Percentiles rank a stretch among this genome's conserved stretches.
phyloP scores from a whole-genome alignment of 2,329 filamentous ascomycete genomes.

The Didymella exigua region DNA sequence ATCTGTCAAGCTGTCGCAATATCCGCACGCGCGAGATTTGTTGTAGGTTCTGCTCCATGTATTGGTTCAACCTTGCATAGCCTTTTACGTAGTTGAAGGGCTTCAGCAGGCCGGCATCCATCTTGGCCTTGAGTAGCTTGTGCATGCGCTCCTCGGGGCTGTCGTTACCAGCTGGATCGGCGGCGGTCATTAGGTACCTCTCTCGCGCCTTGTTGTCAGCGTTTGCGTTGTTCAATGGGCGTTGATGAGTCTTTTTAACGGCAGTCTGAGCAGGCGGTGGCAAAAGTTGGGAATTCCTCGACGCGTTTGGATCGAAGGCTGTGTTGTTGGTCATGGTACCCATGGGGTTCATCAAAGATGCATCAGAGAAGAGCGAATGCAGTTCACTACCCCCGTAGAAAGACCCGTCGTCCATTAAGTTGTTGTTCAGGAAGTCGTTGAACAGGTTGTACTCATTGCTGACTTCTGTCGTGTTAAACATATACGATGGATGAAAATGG shows the following conservation, averaged over 20 bases:
- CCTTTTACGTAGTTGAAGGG: constrained; percentile 99
- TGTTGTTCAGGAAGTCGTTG: constrained; percentile 94
- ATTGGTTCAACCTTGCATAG: constrained; percentile 85
- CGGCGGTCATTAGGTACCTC: constrained; percentile 92
- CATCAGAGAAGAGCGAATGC: constrained; percentile 64
- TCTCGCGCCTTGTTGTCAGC: constrained; percentile 79
- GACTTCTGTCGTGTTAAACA: constrained; percentile 93
- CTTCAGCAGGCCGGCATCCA: constrained; percentile 90
- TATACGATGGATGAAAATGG: constrained; percentile 89
- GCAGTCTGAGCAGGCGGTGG: constrained; percentile 52
- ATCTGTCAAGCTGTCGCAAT: constrained; percentile 85
- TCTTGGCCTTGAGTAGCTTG: constrained; percentile 90
- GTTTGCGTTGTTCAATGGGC: constrained; percentile 65
- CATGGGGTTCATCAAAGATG: constrained; percentile 57
- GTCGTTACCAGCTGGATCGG: constrained; percentile 84
- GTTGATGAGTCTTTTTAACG: constrained; percentile 62
- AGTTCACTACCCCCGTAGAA: constrained; percentile 52
- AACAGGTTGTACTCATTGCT: constrained; percentile 96
- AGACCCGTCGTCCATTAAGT: constrained; percentile 74
- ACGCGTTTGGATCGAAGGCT: constrained; percentile 49
- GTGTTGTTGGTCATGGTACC: constrained; percentile 45
- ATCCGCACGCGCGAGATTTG: constrained; percentile 87
- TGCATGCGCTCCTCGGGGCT: constrained; percentile 95
- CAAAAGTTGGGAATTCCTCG: constrained; percentile 53
- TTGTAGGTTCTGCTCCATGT: constrained; percentile 88